A percentile compares a stretch with the other conserved stretches of the same genome.
phyloP scores from a whole-genome alignment of 2,329 filamentous ascomycete genomes.

The Diplodia intermedia region DNA sequence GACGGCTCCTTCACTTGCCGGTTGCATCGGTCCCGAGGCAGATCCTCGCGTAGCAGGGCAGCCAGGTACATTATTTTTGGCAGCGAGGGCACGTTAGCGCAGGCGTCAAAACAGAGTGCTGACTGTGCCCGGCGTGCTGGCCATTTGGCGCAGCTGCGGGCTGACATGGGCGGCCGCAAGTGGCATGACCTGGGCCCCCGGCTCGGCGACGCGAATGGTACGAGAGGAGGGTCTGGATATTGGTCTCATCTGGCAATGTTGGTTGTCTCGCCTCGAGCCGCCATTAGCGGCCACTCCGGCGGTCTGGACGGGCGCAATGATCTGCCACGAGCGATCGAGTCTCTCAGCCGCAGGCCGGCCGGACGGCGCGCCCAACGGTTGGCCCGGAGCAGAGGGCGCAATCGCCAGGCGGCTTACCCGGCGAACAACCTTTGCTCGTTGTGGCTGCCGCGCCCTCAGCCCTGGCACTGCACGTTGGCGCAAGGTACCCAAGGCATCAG shows the following conservation, averaged over 20 bases:
- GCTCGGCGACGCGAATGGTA: too few species aligned
- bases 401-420: neutral
- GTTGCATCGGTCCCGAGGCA: constrained; percentile 17
- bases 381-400: neutral
- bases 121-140: constrained; percentile 24
- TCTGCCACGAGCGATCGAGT: neutral
- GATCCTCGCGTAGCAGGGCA: constrained; percentile 10
- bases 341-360: constrained; percentile 1
- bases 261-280: constrained; percentile 22
- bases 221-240: neutral
- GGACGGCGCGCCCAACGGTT: neutral
- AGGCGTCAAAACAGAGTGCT: constrained; percentile 33
- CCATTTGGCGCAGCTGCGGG: constrained; percentile 7
- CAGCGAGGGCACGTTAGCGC: constrained; percentile 23
- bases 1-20: constrained; percentile 4
- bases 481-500: constrained; percentile 27
- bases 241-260: neutral
- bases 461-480: constrained; percentile 11
- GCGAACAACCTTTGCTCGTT: neutral
- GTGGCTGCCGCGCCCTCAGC: neutral
- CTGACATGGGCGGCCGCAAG: constrained; percentile 19
- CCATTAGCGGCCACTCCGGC: neutral
- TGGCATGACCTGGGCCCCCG: constrained; percentile 2
- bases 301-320: neutral
- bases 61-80: constrained; percentile 30